Evolutionary conservation across 2,329 filamentous ascomycete species (phyloP).

Genomic region (Apiospora aurea): DNA sequence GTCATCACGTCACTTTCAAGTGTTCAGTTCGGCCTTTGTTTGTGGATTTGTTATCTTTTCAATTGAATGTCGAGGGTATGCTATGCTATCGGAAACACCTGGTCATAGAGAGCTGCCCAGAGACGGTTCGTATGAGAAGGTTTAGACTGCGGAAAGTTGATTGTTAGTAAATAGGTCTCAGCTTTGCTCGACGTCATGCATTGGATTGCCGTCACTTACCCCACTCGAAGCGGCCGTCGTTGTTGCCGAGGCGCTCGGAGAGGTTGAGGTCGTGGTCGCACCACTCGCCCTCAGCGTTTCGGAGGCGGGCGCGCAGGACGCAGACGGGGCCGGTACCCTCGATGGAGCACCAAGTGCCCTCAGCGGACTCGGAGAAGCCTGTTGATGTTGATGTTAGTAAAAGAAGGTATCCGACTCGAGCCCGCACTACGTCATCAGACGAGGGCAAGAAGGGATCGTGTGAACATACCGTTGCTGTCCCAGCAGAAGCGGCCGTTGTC

Average conservation of each 20-base stretch:
- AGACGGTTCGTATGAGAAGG: not conserved
- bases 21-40: not conserved
- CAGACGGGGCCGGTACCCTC: constrained; percentile 59
- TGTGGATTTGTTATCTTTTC: constrained; percentile 9
- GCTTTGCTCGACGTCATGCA: not conserved
- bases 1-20: not conserved
- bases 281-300: constrained; percentile 50
- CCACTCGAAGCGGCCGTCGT: constrained; percentile 51
- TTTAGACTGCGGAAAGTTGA: not conserved
- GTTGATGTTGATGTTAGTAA: not conserved
- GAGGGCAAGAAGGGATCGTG: not conserved
- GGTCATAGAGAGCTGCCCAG: constrained; percentile 17
- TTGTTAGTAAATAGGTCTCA: not conserved
- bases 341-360: constrained; percentile 54
- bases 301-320: constrained; percentile 59
- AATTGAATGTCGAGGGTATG: constrained; percentile 17
- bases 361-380: constrained; percentile 55
- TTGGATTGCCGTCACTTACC: constrained; percentile 10
- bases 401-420: not conserved
- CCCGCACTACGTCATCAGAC: constrained; percentile 24
- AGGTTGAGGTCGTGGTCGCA: constrained; percentile 60
- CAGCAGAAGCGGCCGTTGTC: constrained; percentile 46
- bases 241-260: constrained; percentile 60
- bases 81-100: not conserved
- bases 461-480: constrained; percentile 30